phyloP scores from a whole-genome alignment of 208 protist species.

The Trypanosoma avium region DNA sequence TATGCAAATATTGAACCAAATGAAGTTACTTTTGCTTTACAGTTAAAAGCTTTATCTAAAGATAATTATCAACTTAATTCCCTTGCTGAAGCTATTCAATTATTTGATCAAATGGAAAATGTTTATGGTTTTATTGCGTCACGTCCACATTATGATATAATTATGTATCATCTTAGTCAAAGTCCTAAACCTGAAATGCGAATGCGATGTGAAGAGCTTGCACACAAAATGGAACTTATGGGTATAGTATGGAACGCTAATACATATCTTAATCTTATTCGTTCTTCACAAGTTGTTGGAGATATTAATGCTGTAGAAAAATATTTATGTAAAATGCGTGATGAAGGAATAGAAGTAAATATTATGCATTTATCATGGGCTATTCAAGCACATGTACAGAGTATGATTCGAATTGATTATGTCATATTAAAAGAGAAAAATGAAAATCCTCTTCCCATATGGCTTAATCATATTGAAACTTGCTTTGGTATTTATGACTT shows the following conservation, averaged over 20 bases:
- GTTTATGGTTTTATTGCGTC: slow-evolving; percentile 87
- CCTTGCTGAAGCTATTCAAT: slow-evolving; percentile 76
- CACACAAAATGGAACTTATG: slow-evolving; percentile 90
- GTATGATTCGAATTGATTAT: slow-evolving; percentile 71
- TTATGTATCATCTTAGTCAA: slow-evolving; percentile 83
- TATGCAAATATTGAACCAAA: slow-evolving; percentile 92
- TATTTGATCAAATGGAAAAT: slow-evolving; percentile 93
- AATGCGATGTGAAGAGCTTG: slow-evolving; percentile 82
- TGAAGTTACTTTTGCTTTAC: slow-evolving; percentile 82
- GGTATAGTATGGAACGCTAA: slow-evolving; percentile 83
- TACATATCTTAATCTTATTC: slow-evolving; percentile 86
- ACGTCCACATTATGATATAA: slow-evolving; percentile 80
- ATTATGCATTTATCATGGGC: slow-evolving; percentile 79
- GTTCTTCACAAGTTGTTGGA: slow-evolving; percentile 75
- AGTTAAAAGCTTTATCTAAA: slow-evolving; percentile 74
- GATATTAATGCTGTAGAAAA: slow-evolving; percentile 78
- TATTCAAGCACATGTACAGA: slow-evolving; percentile 80
- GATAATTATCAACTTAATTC: slow-evolving; percentile 76
- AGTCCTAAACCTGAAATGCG: slow-evolving; percentile 81
- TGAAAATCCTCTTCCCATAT: slow-evolving; percentile 38
- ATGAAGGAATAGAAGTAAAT: slow-evolving; percentile 61
- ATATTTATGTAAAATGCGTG: slow-evolving; percentile 78
- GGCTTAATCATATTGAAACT: slow-evolving; percentile 72
- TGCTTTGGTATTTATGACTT: slow-evolving; percentile 88
- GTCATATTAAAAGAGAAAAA: slow-evolving; percentile 60